A percentile compares a stretch with the other conserved stretches of the same genome.
These are phyloP conservation scores for Globisporangium spinosum DNA, from an alignment of 352 stramenopile genomes.

Conservation along the genomic window DNA sequence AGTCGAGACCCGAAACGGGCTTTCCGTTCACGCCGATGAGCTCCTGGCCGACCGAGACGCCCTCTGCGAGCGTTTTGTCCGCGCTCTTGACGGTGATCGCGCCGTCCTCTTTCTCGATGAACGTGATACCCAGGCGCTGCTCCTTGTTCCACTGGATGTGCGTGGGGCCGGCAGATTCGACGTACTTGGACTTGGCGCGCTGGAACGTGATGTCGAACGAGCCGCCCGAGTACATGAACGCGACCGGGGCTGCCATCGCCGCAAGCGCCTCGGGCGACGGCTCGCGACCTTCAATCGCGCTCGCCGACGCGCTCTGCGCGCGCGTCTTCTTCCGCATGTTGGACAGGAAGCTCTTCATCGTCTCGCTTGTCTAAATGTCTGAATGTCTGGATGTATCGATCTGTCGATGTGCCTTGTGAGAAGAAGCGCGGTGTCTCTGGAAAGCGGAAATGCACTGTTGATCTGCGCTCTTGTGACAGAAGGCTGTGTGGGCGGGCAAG, in stretches of 20 bases:
- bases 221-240: slow-evolving; percentile 32
- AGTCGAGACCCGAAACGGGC: slow-evolving; percentile 30
- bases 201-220: slow-evolving; percentile 41
- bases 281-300: background rate
- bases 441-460: slow-evolving; percentile 1
- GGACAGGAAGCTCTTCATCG: slow-evolving; percentile 19
- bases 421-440: background rate
- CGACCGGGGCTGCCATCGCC: background rate
- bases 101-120: slow-evolving; percentile 35
- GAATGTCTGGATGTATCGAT: background rate
- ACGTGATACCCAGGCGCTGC: slow-evolving; percentile 44
- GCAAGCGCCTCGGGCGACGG: background rate
- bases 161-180: slow-evolving; percentile 26
- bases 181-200: slow-evolving; percentile 30
- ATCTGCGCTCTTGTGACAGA: background rate
- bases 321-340: slow-evolving; percentile 28
- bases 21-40: slow-evolving; percentile 40
- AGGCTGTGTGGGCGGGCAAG: background rate
- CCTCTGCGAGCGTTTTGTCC: slow-evolving; percentile 21
- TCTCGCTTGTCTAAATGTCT: background rate
- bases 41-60: slow-evolving; percentile 34
- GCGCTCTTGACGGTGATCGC: slow-evolving; percentile 40
- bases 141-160: slow-evolving; percentile 44
- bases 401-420: background rate
- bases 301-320: slow-evolving; percentile 12